A percentile compares a stretch with the other conserved stretches of the same genome.
Conservation (phyloP, 2,329 filamentous ascomycete genomes). For the Fusarium neocosmosporiellum region DNA sequence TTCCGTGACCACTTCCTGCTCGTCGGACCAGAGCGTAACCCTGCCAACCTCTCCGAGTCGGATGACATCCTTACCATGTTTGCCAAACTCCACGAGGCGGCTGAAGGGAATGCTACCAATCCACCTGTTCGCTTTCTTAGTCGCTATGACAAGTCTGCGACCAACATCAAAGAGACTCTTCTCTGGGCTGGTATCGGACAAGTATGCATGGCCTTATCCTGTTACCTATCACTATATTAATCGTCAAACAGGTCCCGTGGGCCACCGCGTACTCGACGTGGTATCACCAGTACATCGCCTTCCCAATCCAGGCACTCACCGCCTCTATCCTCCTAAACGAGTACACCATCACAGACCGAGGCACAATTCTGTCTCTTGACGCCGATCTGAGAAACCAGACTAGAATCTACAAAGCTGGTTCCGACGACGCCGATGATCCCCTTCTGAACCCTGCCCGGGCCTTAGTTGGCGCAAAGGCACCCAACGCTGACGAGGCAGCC, state of each 20-base stretch:
- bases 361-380: conserved; percentile 56
- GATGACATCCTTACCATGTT: conserved; percentile 49
- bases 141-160: conserved; percentile 61
- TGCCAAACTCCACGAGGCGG: conserved; percentile 48
- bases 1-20: conserved; percentile 61
- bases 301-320: conserved; percentile 57
- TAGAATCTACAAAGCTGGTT: conserved; percentile 50
- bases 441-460: conserved; percentile 54
- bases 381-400: conserved; percentile 47
- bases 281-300: conserved; percentile 60
- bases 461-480: conserved; percentile 15
- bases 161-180: conserved; percentile 59
- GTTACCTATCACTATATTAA: neutral
- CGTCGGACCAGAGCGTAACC: conserved; percentile 51
- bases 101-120: conserved; percentile 46
- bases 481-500: conserved; percentile 20
- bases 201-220: conserved; percentile 9
- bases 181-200: conserved; percentile 60
- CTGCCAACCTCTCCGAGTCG: conserved; percentile 44
- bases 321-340: conserved; percentile 55
- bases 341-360: conserved; percentile 60
- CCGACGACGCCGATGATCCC: conserved; percentile 50
- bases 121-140: conserved; percentile 55
- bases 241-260: conserved; percentile 50
- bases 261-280: conserved; percentile 56